Conservation (phyloP, 192 early-diverging fungal genomes). For the Podila verticillata region DNA sequence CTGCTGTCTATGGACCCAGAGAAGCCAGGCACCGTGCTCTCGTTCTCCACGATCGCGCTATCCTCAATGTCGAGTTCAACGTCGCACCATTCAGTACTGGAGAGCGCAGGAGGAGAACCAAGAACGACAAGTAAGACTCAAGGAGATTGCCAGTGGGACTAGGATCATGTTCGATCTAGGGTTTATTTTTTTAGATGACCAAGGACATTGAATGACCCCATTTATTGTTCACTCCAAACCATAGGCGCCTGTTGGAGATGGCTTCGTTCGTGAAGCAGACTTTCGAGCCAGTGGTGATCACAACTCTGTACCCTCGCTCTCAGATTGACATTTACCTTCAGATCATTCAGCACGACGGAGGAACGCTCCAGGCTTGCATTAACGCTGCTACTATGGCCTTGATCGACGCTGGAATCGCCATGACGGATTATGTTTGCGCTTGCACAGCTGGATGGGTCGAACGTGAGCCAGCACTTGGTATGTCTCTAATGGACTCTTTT, state of each 20-base stretch:
- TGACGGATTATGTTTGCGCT: conserved; percentile 88
- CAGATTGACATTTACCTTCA: conserved; percentile 96
- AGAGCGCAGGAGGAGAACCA: conserved; percentile 85
- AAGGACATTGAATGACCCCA: neutral
- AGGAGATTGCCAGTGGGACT: no score
- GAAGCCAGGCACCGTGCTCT: conserved; percentile 75
- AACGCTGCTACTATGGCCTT: conserved; percentile 87
- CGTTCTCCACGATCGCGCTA: conserved; percentile 74
- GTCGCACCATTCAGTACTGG: conserved; percentile 91
- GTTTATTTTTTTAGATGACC: no score
- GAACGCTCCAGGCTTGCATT: conserved; percentile 78
- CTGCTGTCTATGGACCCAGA: conserved; percentile 91
- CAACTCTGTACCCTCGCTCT: conserved; percentile 80
- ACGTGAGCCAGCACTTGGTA: conserved; percentile 76
- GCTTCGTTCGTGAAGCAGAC: conserved; percentile 87
- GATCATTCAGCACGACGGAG: conserved; percentile 94
- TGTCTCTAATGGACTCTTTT: neutral
- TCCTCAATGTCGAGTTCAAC: conserved; percentile 91
- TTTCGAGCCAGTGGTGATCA: conserved; percentile 89
- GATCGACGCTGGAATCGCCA: conserved; percentile 84
- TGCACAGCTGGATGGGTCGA: conserved; percentile 89
- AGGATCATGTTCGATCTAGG: no score
- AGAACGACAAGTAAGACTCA: conserved; percentile 79
- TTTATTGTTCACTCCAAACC: neutral
- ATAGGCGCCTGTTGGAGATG: conserved; percentile 85